Conservation (phyloP, 441 rosid genomes). For the Erysimum cheiri region DNA sequence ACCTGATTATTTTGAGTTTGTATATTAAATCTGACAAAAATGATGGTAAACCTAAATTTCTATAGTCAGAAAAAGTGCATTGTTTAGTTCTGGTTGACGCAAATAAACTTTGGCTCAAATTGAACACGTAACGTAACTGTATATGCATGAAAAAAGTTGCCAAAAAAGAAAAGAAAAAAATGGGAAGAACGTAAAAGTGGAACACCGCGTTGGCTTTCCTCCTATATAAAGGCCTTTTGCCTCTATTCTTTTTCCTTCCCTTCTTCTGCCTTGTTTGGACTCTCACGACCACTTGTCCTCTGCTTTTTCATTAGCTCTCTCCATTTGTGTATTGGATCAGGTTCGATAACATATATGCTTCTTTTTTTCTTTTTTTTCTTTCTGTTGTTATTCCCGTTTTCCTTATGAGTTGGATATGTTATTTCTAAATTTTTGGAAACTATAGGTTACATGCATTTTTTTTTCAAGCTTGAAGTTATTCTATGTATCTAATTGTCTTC, state of each 20-base stretch:
- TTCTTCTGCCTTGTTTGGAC: constrained; percentile 32
- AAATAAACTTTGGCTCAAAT: constrained; percentile 24
- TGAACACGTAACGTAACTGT: constrained; percentile 38
- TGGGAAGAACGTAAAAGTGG: constrained; percentile 19
- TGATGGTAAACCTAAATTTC: constrained; percentile 21
- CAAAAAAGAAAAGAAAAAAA: constrained; percentile 1
- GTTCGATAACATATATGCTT: constrained; percentile 21
- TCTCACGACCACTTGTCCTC: constrained; percentile 12
- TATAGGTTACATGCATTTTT: neutral
- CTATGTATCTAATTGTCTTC: neutral
- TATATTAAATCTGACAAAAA: constrained; percentile 16
- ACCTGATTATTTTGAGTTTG: neutral
- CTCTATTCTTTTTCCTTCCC: constrained; percentile 30
- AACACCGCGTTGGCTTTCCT: constrained; percentile 30
- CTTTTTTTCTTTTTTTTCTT: neutral
- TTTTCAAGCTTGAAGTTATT: neutral
- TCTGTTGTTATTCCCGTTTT: neutral
- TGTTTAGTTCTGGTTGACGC: constrained; percentile 33
- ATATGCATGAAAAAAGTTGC: neutral
- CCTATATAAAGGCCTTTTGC: constrained; percentile 23
- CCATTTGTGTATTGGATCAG: constrained; percentile 26
- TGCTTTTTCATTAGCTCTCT: constrained; percentile 13
- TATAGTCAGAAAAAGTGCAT: constrained; percentile 17
- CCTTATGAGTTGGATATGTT: neutral
- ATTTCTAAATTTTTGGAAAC: neutral